These are phyloP conservation scores for Allantophomopsis lycopodina DNA, from an alignment of 2,329 filamentous ascomycete genomes.

Conservation along the genomic window DNA sequence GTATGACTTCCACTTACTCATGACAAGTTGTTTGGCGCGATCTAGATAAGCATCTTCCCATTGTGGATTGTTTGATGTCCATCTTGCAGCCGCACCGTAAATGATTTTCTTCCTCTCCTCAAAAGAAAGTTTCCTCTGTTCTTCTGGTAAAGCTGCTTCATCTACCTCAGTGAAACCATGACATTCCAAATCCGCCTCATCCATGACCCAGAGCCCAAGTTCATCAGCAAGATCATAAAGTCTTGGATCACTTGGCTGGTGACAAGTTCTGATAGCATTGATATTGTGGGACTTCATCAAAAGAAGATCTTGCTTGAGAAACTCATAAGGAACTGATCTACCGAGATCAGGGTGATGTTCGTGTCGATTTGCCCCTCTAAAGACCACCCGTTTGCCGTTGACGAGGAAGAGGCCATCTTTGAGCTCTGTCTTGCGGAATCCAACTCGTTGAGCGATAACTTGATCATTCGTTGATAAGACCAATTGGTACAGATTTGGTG, in stretches of 20 bases:
- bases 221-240: slow-evolving; percentile 50
- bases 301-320: slow-evolving; percentile 34
- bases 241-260: slow-evolving; percentile 48
- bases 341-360: slow-evolving; percentile 37
- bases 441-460: slow-evolving; percentile 29
- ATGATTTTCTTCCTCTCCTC: slow-evolving; percentile 31
- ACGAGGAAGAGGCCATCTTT: slow-evolving; percentile 34
- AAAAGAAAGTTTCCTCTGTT: slow-evolving; percentile 19
- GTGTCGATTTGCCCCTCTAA: slow-evolving; percentile 41
- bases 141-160: slow-evolving; percentile 4
- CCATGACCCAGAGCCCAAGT: slow-evolving; percentile 49
- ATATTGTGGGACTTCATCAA: slow-evolving; percentile 47
- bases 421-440: slow-evolving; percentile 37
- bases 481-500: slow-evolving; percentile 44
- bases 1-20: no score
- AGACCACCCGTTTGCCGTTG: slow-evolving; percentile 35
- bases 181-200: slow-evolving; percentile 39
- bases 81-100: slow-evolving; percentile 34
- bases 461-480: slow-evolving; percentile 22
- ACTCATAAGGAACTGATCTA: slow-evolving; percentile 34
- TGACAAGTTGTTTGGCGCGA: slow-evolving; percentile 33
- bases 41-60: slow-evolving; percentile 40
- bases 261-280: slow-evolving; percentile 55
- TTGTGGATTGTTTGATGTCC: slow-evolving; percentile 30
- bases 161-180: slow-evolving; percentile 32